Conservation (phyloP, 148 eudicot species). For the Rhododendron ovatum region DNA sequence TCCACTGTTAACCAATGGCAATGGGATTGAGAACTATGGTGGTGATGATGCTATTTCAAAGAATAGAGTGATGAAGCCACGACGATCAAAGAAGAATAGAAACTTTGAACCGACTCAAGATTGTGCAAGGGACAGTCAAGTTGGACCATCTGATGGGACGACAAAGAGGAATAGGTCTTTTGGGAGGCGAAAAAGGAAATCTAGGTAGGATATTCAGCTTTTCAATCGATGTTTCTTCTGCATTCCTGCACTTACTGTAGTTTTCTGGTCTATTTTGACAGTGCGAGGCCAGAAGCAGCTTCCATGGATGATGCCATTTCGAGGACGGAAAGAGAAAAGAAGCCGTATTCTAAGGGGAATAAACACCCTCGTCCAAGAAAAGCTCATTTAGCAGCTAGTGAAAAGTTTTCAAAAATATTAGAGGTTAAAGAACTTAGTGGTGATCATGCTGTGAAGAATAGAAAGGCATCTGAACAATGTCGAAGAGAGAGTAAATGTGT, state of each 20-base stretch:
- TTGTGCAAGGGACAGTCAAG: not conserved
- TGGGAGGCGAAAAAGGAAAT: conserved; percentile 20
- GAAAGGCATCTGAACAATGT: conserved; percentile 5
- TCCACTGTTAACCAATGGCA: conserved; percentile 11
- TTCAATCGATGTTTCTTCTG: not conserved
- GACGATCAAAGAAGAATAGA: not conserved
- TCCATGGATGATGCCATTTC: conserved; percentile 9
- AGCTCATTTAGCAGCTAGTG: conserved; percentile 15
- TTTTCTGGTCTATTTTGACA: conserved; percentile 2
- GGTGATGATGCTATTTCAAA: conserved; percentile 13
- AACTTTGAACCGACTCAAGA: conserved; percentile 1
- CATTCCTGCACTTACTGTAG: not conserved
- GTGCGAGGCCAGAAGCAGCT: conserved; percentile 9
- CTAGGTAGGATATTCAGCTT: conserved; percentile 19
- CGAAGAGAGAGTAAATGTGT: conserved; percentile 7
- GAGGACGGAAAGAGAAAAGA: not conserved
- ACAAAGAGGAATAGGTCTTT: conserved; percentile 8
- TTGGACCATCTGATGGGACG: not conserved
- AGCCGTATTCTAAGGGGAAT: conserved; percentile 8
- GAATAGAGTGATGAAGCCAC: conserved; percentile 2
- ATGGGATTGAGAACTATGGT: conserved; percentile 6
- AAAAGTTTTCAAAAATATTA: conserved; percentile 7
- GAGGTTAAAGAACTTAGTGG: conserved; percentile 4
- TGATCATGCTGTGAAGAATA: conserved; percentile 2
- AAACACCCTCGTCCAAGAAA: not conserved